Percentiles rank a stretch among this genome's conserved stretches.
These are phyloP conservation scores for Agaricus subrufescens DNA, from an alignment of 768 basidiomycete species.

Conservation along the genomic window DNA sequence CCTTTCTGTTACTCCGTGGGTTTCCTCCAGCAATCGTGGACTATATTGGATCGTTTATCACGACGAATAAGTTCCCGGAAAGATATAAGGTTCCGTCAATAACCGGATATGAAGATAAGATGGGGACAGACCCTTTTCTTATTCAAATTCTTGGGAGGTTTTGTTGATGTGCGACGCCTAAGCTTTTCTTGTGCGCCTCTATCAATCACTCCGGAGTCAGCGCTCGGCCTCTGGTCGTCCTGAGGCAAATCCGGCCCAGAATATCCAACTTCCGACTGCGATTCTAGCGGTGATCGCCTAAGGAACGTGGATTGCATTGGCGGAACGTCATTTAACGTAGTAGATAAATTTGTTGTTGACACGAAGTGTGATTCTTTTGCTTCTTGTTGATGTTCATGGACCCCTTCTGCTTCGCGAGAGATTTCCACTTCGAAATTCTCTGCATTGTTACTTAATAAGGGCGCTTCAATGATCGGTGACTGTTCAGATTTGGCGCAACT, in stretches of 20 bases:
- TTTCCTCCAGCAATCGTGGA: slow-evolving; percentile 6
- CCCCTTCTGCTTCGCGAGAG: neutral
- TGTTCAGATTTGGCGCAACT: neutral
- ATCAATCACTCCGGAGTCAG: neutral
- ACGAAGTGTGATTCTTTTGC: neutral
- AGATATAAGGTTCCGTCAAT: slow-evolving; percentile 15
- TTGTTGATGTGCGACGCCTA: neutral
- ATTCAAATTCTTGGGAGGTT: neutral
- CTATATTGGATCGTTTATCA: neutral
- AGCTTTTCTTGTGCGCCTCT: neutral
- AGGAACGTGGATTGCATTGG: slow-evolving; percentile 3
- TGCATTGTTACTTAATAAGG: slow-evolving; percentile 1
- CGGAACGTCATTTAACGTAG: neutral
- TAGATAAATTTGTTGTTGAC: neutral
- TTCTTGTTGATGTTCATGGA: slow-evolving; percentile 4
- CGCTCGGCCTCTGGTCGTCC: neutral
- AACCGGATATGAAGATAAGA: neutral
- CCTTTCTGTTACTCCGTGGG: slow-evolving; percentile 8
- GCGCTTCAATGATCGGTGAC: slow-evolving; percentile 3
- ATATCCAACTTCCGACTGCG: slow-evolving; percentile 4
- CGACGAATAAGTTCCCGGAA: neutral
- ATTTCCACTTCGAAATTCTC: neutral
- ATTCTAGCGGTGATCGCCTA: slow-evolving; percentile 7
- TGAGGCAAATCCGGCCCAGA: slow-evolving; percentile 6
- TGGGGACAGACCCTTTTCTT: neutral